Conservation (phyloP, 768 basidiomycete genomes). For the Russula compacta region DNA sequence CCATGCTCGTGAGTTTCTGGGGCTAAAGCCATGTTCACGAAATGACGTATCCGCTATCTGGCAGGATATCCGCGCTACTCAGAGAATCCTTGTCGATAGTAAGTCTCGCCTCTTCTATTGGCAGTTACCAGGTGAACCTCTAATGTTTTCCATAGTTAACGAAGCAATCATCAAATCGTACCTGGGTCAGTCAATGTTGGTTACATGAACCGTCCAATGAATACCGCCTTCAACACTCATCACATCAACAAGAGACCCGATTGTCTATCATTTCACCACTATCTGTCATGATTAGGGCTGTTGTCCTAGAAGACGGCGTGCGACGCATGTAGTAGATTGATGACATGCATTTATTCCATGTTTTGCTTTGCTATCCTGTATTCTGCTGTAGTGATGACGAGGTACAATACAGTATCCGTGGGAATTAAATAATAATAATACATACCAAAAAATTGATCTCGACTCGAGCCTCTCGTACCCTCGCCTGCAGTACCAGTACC, state of each 20-base stretch:
- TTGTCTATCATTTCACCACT: neutral
- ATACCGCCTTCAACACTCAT: neutral
- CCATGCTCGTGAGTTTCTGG: conserved; percentile 45
- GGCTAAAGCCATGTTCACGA: neutral
- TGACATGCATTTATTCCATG: neutral
- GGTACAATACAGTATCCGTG: neutral
- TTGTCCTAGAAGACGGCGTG: neutral
- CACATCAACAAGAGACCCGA: neutral
- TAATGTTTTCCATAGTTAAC: conserved; percentile 35
- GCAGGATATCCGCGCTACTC: conserved; percentile 16
- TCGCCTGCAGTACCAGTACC: neutral
- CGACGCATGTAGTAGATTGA: conserved; percentile 7
- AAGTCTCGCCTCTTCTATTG: conserved; percentile 19
- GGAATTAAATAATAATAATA: neutral
- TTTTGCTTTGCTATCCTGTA: conserved; percentile 7
- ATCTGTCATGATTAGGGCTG: neutral
- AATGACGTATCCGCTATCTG: neutral
- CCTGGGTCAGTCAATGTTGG: conserved; percentile 36
- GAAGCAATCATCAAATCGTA: conserved; percentile 62
- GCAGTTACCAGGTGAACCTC: neutral
- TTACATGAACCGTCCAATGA: neutral
- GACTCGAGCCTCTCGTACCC: neutral
- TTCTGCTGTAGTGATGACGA: neutral
- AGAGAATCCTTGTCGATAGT: conserved; percentile 52
- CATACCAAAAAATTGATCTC: neutral